These are phyloP conservation scores for Microglena sp. DNA, from an alignment of 139 green algal species.

Conservation along the genomic window DNA sequence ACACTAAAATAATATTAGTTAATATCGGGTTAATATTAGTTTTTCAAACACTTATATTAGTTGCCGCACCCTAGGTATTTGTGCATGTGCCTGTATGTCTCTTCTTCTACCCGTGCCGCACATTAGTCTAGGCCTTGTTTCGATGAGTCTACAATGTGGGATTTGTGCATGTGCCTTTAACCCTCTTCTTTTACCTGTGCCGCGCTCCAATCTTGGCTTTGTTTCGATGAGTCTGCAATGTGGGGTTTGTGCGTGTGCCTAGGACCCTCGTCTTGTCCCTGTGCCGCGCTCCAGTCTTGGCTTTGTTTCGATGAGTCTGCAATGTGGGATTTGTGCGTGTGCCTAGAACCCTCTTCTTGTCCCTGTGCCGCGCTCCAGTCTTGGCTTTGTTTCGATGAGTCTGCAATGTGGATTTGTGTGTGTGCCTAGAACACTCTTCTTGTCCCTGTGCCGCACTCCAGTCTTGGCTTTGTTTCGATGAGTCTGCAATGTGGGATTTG, in stretches of 20 bases:
- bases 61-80: too few relatives aligned
- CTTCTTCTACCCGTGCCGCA: too few relatives aligned
- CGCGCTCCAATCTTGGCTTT: too few relatives aligned
- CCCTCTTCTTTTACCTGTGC: too few relatives aligned
- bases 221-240: too few relatives aligned
- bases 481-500: not conserved
- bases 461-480: not conserved
- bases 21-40: too few relatives aligned
- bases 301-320: not conserved
- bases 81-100: too few relatives aligned
- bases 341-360: not conserved
- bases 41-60: too few relatives aligned
- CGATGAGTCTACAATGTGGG: too few relatives aligned
- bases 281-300: not conserved
- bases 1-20: not conserved
- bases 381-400: not conserved
- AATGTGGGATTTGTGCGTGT: not conserved
- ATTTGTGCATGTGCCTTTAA: too few relatives aligned
- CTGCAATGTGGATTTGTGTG: not conserved
- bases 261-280: not conserved
- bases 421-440: not conserved
- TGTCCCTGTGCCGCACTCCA: constrained; percentile 3
- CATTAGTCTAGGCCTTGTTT: too few relatives aligned
- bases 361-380: not conserved
- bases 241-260: not conserved